Evolutionary conservation across 2,329 filamentous ascomycete genomes (phyloP).

Genomic region (Colletotrichum destructivum): DNA sequence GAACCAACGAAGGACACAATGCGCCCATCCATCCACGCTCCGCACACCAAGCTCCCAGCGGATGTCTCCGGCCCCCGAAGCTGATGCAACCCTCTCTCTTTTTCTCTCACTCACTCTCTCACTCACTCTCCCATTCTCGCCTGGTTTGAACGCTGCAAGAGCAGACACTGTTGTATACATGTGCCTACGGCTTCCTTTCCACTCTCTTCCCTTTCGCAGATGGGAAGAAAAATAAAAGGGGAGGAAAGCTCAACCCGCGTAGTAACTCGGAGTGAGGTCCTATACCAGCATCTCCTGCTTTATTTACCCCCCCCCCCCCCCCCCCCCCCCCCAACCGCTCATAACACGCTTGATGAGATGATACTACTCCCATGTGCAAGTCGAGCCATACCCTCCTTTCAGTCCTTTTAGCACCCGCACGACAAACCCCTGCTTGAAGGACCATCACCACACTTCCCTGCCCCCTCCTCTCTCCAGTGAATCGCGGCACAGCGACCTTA

Average conservation of each 20-base stretch:
- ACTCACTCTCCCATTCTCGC: not conserved
- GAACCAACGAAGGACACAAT: conserved; percentile 30
- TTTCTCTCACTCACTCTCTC: not conserved
- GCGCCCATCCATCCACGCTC: conserved; percentile 15
- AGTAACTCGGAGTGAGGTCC: no score
- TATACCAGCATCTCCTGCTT: no score
- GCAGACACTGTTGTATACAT: not conserved
- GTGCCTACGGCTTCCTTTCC: no score
- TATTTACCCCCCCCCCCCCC: not conserved
- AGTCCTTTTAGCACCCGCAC: conserved; percentile 5
- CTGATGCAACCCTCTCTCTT: not conserved
- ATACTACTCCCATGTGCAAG: not conserved
- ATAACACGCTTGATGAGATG: conserved; percentile 26
- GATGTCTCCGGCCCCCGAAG: not conserved
- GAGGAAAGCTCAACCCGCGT: no score
- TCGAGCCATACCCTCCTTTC: conserved; percentile 17
- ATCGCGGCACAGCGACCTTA: conserved; percentile 42
- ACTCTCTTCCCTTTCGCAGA: no score
- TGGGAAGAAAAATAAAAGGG: no score
- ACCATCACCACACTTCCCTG: conserved; percentile 11
- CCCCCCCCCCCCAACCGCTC: conserved; percentile 25
- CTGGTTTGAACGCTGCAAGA: conserved; percentile 18
- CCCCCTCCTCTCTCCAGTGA: conserved; percentile 37
- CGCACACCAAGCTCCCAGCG: not conserved
- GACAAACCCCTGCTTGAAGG: conserved; percentile 12